Base-by-base conservation (phyloP, 2,329 filamentous ascomycete species). In the Hirsutella minnesotensis region DNA sequence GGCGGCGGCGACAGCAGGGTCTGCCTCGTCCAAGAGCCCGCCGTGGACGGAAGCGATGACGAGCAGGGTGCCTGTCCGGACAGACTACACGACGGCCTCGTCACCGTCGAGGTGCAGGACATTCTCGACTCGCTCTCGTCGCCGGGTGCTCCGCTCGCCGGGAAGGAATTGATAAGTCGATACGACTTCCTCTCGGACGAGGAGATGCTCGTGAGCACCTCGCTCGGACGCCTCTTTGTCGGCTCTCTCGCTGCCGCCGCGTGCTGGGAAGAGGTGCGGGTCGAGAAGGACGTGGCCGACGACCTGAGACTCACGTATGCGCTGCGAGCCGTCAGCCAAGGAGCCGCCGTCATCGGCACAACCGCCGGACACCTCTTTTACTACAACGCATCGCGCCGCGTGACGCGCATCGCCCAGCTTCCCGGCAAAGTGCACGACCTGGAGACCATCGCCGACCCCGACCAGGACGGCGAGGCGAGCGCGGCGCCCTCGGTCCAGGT, bases 1-100 rank as follows among this genome's bases (percentile, higher is more conserved):
- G 92, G 92, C 12, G 92, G 86, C n/a, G 83, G 86, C 10, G 92
- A 98, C 61, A 83, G 88, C 15, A 77, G 72, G 49, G 70, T 82
- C 34, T 68, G 70, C 3, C 51, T 77, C n/a, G 64, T 74, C 22
- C 52, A 57, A 35, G 56, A 58, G n/a, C 27, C 44, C 7, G 12
- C 12, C 5, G 15, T 33, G 9, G 21, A 10, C 12, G 36, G 12
- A 27, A 12, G 7, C 7, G 24, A 27, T 7, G 24, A 27, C 24
- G 24, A 27, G 24, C 7, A 12, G 7, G 24, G 24, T 27, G 7
- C 12, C 24, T 7, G 24, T 27, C 24, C 24, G 7, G 24, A 12
- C 24, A 12, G 24, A 7, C 24, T 12, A 7, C 7, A n/a, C 15
- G 33, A 46, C 13, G 45, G 45, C 3, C 34, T 54, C 13, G 31